phyloP scores from a whole-genome alignment of 2,329 filamentous ascomycete species.

The Cercospora citrullina region DNA sequence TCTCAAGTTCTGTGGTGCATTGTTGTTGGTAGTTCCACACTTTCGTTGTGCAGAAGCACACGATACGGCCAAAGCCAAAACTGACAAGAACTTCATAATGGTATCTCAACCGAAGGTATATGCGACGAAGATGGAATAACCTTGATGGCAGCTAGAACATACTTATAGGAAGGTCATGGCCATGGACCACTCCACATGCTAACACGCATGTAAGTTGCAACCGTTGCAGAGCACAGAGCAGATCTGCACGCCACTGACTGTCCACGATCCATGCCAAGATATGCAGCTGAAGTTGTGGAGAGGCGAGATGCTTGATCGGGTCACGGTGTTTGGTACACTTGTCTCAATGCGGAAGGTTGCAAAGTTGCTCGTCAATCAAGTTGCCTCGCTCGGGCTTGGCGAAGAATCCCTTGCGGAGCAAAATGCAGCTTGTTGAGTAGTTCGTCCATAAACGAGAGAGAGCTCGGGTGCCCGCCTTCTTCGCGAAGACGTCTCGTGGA shows the following conservation, averaged over 20 bases:
- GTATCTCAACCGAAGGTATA: not conserved
- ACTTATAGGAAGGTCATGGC: constrained; percentile 1
- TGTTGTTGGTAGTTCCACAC: constrained; percentile 4
- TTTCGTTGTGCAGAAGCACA: constrained; percentile 14
- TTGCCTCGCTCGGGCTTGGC: constrained; percentile 7
- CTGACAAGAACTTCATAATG: constrained; percentile 9
- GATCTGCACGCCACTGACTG: not conserved
- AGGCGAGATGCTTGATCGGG: constrained; percentile 2
- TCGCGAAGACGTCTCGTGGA: not conserved
- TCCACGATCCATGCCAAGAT: constrained; percentile 2
- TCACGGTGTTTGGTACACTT: not conserved
- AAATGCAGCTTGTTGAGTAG: constrained; percentile 2
- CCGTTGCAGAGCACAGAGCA: not conserved
- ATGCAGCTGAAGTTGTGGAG: not conserved
- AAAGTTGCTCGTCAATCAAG: not conserved
- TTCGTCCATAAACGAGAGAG: not conserved
- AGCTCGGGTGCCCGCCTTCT: not conserved
- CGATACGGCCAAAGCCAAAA: constrained; percentile 8
- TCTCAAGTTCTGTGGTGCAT: constrained; percentile 4
- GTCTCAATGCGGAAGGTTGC: constrained; percentile 5
- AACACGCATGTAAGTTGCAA: not conserved
- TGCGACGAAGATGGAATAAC: not conserved
- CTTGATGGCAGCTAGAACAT: not conserved
- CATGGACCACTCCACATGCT: not conserved
- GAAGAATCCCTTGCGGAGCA: not conserved